Base-by-base conservation (phyloP, 805 yeast species). In the Metschnikowia continentalis region DNA sequence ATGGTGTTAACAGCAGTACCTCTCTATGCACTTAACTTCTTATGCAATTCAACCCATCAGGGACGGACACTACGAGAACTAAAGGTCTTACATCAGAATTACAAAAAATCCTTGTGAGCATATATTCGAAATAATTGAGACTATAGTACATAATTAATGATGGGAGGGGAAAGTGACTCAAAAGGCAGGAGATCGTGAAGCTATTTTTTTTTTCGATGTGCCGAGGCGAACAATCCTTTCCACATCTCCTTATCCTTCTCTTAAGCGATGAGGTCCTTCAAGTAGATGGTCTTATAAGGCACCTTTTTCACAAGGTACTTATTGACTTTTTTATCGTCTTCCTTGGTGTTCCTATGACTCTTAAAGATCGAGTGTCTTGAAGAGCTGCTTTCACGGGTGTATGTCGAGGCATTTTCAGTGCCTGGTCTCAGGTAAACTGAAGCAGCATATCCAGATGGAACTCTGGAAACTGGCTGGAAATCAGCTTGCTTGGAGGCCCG, bases 1-100 rank as follows among this genome's bases (percentile, higher is more conserved):
- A 64, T 46, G 76, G 75, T 3, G 67, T 66, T 15, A 58, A 72
- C 20, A 60, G 59, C 43, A 63, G 57, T 11, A 42, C 48, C 15
- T 46, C 54, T 15, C 47, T 54, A 14, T 54, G 57, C 46, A 47
- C 49, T 15, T 54, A 40, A 32, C 3, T 15, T 8, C 4, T 37
- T 37, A 15, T 19, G 23, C 40, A 14, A 14, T 37, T 19, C 10
- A 19, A 37, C 7, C 19, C 8, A 8, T 10, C 22, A 11, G 13
- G 15, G 26, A 17, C 20, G 26, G 22, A 37, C 23, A 37, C 40
- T 19, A 37, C 26, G 26, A 37, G 40, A 37, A 17, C 14, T 19
- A 19, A 14, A 10, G 8, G 26, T 36, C 17, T 15, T 13, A 36
- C 39, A 15, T 17, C 35, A 19, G 26, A 32, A n/a, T 35, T n/a